These are phyloP conservation scores for Arabis alpina DNA, from an alignment of 345 rosid genomes.

Conservation along the genomic window DNA sequence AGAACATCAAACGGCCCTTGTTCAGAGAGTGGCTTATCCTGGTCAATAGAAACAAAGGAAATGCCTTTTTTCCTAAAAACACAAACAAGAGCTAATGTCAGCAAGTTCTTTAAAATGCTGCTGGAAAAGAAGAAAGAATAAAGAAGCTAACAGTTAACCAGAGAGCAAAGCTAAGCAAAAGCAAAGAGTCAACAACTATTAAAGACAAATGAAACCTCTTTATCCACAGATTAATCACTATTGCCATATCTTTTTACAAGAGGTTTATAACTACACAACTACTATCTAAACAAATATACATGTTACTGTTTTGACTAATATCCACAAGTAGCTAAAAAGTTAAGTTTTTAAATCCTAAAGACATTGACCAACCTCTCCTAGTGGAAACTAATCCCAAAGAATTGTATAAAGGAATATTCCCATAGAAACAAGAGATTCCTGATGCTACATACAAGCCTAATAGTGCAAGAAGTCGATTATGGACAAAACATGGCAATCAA, in stretches of 20 bases:
- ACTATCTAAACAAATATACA: background rate
- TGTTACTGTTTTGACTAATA: background rate
- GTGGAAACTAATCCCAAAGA: slow-evolving; percentile 17
- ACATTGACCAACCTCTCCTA: slow-evolving; percentile 24
- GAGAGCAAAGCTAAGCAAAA: slow-evolving; percentile 20
- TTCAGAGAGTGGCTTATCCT: slow-evolving; percentile 61
- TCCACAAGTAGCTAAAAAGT: background rate
- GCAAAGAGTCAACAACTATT: background rate
- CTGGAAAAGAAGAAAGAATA: background rate
- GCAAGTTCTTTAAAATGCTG: background rate
- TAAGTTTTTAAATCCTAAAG: slow-evolving; percentile 12
- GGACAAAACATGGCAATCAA: slow-evolving; percentile 23
- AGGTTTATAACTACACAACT: slow-evolving; percentile 5
- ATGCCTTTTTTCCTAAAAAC: slow-evolving; percentile 76
- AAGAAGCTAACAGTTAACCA: slow-evolving; percentile 10
- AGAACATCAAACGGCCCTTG: slow-evolving; percentile 94
- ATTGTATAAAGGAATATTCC: slow-evolving; percentile 36
- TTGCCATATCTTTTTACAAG: slow-evolving; percentile 9
- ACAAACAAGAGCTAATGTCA: slow-evolving; percentile 21
- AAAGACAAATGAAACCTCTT: background rate
- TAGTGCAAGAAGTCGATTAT: background rate
- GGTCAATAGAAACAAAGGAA: slow-evolving; percentile 69
- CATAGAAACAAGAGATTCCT: slow-evolving; percentile 31
- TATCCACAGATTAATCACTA: background rate
- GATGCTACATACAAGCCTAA: background rate